These are phyloP conservation scores for Calvatia gigantea DNA, from an alignment of 768 basidiomycete genomes.

Conservation along the genomic window DNA sequence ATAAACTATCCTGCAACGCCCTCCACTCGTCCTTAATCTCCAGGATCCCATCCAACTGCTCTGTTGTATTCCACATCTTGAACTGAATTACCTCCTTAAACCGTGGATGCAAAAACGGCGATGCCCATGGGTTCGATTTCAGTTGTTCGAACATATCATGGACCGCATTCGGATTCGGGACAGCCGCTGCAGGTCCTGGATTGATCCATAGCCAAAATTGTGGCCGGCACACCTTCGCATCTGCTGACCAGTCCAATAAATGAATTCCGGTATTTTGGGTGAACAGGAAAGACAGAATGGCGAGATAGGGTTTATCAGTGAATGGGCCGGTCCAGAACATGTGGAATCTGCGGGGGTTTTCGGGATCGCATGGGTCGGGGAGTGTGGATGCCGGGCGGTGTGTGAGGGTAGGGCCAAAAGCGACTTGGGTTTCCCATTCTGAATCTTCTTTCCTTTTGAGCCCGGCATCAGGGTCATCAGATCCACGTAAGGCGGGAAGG, in stretches of 20 bases:
- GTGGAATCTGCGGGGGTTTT: slow-evolving; percentile 84
- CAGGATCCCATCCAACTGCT: slow-evolving; percentile 83
- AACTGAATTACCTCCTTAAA: slow-evolving; percentile 90
- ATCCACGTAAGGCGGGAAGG: slow-evolving; percentile 18
- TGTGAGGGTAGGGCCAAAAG: slow-evolving; percentile 43
- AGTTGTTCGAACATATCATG: slow-evolving; percentile 81
- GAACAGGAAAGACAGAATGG: slow-evolving; percentile 87
- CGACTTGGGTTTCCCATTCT: slow-evolving; percentile 54
- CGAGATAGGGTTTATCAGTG: slow-evolving; percentile 95
- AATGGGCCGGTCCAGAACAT: slow-evolving; percentile 98
- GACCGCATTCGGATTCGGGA: slow-evolving; percentile 75
- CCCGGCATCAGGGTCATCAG: slow-evolving; percentile 47
- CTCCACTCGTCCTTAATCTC: slow-evolving; percentile 92
- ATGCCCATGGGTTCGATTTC: slow-evolving; percentile 82
- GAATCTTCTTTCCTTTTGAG: slow-evolving; percentile 54
- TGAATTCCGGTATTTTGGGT: slow-evolving; percentile 89
- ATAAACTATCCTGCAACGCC: slow-evolving; percentile 62
- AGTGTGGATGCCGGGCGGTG: slow-evolving; percentile 40
- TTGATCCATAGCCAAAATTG: slow-evolving; percentile 98
- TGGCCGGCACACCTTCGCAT: slow-evolving; percentile 67
- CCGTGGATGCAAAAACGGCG: slow-evolving; percentile 85
- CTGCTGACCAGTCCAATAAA: slow-evolving; percentile 35
- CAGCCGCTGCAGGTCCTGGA: slow-evolving; percentile 82
- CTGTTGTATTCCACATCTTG: slow-evolving; percentile 96
- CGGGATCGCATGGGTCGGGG: slow-evolving; percentile 57